Evolutionary conservation across 192 early-diverging fungal species (phyloP).

Genomic region (Phlyctochytrium bullatum): DNA sequence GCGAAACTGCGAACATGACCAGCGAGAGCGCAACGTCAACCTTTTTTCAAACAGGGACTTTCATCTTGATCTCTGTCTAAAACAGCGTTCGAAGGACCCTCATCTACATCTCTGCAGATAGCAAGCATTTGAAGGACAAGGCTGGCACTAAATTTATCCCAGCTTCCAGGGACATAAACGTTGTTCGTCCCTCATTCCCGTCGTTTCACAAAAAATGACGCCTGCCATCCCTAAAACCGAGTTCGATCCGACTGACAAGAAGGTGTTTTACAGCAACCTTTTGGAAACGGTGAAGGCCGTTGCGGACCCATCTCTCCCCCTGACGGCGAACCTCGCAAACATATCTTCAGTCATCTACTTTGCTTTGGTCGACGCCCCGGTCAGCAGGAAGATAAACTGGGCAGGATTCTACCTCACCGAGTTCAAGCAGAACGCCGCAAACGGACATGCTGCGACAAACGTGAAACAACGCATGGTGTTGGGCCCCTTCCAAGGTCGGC

Average conservation of each 20-base stretch:
- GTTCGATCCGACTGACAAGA: conserved; percentile 39
- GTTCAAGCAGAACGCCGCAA: conserved; percentile 15
- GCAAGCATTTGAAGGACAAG: too few relatives aligned
- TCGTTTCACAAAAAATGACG: too few relatives aligned
- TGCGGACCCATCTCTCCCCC: conserved; percentile 65
- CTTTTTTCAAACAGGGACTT: too few relatives aligned
- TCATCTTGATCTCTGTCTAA: too few relatives aligned
- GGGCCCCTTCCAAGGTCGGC: conserved; percentile 86
- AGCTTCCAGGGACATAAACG: too few relatives aligned
- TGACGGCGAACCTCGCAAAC: conserved; percentile 79
- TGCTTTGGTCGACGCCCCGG: conserved; percentile 54
- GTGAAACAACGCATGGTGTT: conserved; percentile 52
- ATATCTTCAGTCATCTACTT: conserved; percentile 76
- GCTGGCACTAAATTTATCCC: too few relatives aligned
- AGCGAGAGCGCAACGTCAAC: too few relatives aligned
- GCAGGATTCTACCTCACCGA: conserved; percentile 76
- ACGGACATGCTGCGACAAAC: conserved; percentile 22
- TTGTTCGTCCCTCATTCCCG: too few relatives aligned
- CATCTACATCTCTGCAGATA: too few relatives aligned
- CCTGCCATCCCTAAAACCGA: conserved; percentile 1
- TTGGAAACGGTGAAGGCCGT: conserved; percentile 56
- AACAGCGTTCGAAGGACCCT: too few relatives aligned
- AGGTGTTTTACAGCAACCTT: conserved; percentile 72
- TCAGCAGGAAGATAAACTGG: conserved; percentile 48
- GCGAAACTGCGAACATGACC: too few relatives aligned